Conservation (phyloP, 805 yeast species). For the Millerago galiae region DNA sequence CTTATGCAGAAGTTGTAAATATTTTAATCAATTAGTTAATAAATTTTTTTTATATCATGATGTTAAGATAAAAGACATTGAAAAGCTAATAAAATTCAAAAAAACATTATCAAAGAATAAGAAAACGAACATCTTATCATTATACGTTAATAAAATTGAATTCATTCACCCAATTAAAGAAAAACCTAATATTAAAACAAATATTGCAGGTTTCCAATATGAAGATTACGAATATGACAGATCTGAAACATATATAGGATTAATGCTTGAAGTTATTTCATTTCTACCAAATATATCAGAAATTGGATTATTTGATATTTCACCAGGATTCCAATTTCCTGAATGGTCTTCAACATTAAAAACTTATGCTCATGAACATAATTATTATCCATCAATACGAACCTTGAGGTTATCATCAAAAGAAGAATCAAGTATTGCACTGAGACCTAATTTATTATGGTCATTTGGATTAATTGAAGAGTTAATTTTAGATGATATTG, state of each 20-base stretch:
- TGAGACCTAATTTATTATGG: conserved; percentile 40
- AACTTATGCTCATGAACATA: conserved; percentile 22
- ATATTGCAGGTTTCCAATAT: conserved; percentile 20
- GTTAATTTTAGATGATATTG: conserved; percentile 38
- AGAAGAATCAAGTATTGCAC: conserved; percentile 46
- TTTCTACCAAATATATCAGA: conserved; percentile 40
- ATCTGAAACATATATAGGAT: conserved; percentile 25
- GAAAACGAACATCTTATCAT: conserved; percentile 19
- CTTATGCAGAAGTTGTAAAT: conserved; percentile 31
- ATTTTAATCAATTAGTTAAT: conserved; percentile 30
- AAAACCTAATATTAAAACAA: conserved; percentile 6
- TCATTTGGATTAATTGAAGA: conserved; percentile 40
- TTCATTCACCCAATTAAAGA: conserved; percentile 17
- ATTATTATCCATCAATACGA: conserved; percentile 23
- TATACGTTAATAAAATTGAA: conserved; percentile 16
- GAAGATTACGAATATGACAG: conserved; percentile 16
- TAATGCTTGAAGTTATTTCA: conserved; percentile 36
- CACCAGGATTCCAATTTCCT: conserved; percentile 43
- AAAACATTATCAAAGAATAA: conserved; percentile 31
- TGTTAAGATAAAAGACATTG: conserved; percentile 23
- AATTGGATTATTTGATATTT: conserved; percentile 37
- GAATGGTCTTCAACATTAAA: conserved; percentile 23
- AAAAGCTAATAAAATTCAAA: conserved; percentile 25
- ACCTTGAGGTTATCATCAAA: conserved; percentile 36
- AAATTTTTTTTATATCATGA: conserved; percentile 32